phyloP scores from a whole-genome alignment of 139 green algal genomes.

The Chlorella sp. region DNA sequence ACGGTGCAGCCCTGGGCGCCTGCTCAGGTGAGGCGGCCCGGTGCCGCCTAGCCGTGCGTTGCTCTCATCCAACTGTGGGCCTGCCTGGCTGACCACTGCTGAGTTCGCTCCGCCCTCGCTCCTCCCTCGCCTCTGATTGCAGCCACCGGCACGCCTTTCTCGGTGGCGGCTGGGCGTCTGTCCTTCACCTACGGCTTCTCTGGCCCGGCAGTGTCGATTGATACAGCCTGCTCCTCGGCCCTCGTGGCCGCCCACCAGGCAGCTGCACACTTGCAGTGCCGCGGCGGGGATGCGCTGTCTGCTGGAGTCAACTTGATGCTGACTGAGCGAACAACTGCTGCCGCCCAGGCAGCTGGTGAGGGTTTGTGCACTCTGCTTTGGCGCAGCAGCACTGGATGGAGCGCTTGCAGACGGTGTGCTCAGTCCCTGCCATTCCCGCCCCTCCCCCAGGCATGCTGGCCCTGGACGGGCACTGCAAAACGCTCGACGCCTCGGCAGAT shows the following conservation, averaged over 20 bases:
- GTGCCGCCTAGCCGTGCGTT: too few relatives aligned
- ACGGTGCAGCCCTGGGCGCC: not conserved
- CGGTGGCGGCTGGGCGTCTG: constrained; percentile 56
- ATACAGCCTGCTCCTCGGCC: constrained; percentile 89
- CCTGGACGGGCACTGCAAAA: constrained; percentile 59
- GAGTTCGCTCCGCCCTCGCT: not conserved
- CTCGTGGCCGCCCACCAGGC: constrained; percentile 72
- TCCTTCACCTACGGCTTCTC: constrained; percentile 61
- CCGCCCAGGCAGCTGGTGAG: constrained; percentile 41
- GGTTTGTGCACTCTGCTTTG: not conserved
- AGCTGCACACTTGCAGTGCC: constrained; percentile 22
- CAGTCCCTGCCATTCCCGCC: not conserved
- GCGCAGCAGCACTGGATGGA: not conserved
- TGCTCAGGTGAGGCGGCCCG: constrained; percentile 2
- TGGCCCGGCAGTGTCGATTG: constrained; percentile 48
- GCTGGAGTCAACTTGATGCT: constrained; percentile 52
- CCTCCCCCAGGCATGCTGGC: constrained; percentile 31
- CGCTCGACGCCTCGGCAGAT: constrained; percentile 53
- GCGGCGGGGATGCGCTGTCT: constrained; percentile 33
- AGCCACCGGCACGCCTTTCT: constrained; percentile 42
- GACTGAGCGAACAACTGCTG: constrained; percentile 33
- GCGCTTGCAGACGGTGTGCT: too few relatives aligned
- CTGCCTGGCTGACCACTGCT: constrained; percentile 27
- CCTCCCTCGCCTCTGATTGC: not conserved
- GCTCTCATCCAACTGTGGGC: not conserved